Evolutionary conservation across 805 yeast species (phyloP).

Genomic region (Jamesozyma lodderae): DNA sequence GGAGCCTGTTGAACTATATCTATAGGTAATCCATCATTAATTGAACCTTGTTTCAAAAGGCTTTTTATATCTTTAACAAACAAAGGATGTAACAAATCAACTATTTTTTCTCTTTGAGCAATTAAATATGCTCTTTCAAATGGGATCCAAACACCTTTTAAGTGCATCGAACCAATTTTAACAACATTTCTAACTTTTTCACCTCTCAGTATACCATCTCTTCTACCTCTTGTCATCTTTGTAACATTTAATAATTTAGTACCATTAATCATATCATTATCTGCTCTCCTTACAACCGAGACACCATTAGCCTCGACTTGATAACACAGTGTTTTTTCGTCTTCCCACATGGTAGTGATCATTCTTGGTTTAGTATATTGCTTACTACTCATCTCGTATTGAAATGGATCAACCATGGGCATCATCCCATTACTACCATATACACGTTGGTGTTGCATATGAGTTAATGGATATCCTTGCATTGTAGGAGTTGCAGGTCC

Average conservation of each 20-base stretch:
- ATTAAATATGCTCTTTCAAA: conserved; percentile 72
- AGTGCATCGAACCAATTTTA: conserved; percentile 78
- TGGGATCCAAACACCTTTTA: conserved; percentile 88
- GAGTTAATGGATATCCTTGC: not conserved
- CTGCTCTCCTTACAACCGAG: conserved; percentile 75
- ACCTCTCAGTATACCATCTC: conserved; percentile 75
- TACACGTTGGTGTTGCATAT: not conserved
- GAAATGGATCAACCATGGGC: conserved; percentile 2
- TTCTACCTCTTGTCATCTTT: conserved; percentile 78
- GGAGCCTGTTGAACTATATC: not conserved
- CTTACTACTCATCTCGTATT: not conserved
- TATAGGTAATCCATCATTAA: not conserved
- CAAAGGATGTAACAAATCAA: conserved; percentile 55
- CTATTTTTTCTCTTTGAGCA: conserved; percentile 76
- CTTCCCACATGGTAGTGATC: conserved; percentile 87
- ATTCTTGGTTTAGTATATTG: conserved; percentile 18
- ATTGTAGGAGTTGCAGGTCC: not conserved
- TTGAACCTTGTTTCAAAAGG: conserved; percentile 21
- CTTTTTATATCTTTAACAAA: conserved; percentile 65
- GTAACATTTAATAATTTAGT: conserved; percentile 77
- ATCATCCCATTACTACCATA: not conserved
- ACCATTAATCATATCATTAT: conserved; percentile 79
- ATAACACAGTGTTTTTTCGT: conserved; percentile 74
- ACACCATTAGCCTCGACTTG: conserved; percentile 80
- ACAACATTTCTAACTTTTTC: conserved; percentile 74